These are phyloP conservation scores for Jaltomata sinuosa DNA, from an alignment of 257 asterid genomes.

Conservation along the genomic window DNA sequence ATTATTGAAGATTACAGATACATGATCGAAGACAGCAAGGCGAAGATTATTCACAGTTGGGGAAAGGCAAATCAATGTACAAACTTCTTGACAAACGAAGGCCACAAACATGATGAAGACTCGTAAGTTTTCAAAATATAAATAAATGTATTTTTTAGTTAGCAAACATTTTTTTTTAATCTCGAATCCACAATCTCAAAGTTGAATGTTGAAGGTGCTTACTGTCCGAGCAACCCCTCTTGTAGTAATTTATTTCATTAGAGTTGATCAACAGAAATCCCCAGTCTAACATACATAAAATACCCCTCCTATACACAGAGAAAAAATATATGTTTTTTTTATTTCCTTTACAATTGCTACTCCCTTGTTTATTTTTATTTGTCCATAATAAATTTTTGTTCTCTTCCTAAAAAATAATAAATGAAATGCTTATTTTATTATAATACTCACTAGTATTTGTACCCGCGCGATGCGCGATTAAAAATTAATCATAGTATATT, in stretches of 20 bases:
- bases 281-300: too few species aligned
- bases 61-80: not conserved
- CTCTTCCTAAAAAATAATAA: too few species aligned
- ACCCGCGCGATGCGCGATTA: too few species aligned
- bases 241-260: too few species aligned
- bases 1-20: not conserved
- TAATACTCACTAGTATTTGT: too few species aligned
- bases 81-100: not conserved
- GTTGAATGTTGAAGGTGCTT: not conserved
- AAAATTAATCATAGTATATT: too few species aligned
- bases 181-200: rapidly evolving
- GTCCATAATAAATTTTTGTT: not conserved
- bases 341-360: not conserved
- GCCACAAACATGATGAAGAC: not conserved
- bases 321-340: not conserved
- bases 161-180: not conserved
- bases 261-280: not conserved
- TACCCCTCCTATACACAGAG: not conserved
- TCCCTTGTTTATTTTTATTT: not conserved
- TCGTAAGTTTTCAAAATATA: not conserved
- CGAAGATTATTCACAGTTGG: not conserved
- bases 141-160: not conserved
- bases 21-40: not conserved
- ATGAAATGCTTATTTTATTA: too few species aligned
- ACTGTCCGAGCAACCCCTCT: not conserved